These are phyloP conservation scores for Baorangia bicolor DNA, from an alignment of 768 basidiomycete species.

Conservation along the genomic window DNA sequence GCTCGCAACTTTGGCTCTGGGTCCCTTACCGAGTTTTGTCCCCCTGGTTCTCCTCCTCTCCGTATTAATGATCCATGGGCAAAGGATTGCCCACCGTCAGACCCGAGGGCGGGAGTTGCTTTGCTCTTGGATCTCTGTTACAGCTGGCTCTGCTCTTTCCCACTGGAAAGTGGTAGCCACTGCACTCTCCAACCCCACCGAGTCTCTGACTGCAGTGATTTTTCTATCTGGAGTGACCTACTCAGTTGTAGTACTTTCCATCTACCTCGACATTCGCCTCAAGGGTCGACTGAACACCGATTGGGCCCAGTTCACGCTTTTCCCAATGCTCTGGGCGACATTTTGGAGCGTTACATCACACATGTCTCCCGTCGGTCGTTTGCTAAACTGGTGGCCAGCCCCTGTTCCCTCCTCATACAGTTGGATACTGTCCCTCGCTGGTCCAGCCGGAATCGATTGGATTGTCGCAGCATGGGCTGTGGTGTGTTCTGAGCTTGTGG, in stretches of 20 bases:
- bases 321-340: constrained; percentile 70
- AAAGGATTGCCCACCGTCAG: constrained; percentile 29
- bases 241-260: constrained; percentile 37
- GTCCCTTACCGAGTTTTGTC: constrained; percentile 32
- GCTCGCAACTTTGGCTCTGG: constrained; percentile 28
- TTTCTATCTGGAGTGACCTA: constrained; percentile 46
- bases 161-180: constrained; percentile 44
- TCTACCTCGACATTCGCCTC: constrained; percentile 41
- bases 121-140: constrained; percentile 39
- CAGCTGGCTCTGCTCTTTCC: constrained; percentile 42
- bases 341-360: constrained; percentile 55
- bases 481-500: constrained; percentile 53
- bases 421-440: constrained; percentile 62
- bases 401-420: constrained; percentile 55
- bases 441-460: constrained; percentile 69
- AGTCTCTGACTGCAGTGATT: constrained; percentile 49
- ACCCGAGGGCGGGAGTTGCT: constrained; percentile 29
- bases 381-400: constrained; percentile 62
- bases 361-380: constrained; percentile 65
- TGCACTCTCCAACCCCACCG: constrained; percentile 53
- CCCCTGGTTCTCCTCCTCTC: constrained; percentile 33
- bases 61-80: constrained; percentile 30
- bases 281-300: constrained; percentile 27
- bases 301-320: constrained; percentile 52
- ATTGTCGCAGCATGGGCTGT: constrained; percentile 74